A percentile compares a stretch with the other conserved stretches of the same genome.
Conservation (phyloP, 257 asterid genomes). For the Striga asiatica region DNA sequence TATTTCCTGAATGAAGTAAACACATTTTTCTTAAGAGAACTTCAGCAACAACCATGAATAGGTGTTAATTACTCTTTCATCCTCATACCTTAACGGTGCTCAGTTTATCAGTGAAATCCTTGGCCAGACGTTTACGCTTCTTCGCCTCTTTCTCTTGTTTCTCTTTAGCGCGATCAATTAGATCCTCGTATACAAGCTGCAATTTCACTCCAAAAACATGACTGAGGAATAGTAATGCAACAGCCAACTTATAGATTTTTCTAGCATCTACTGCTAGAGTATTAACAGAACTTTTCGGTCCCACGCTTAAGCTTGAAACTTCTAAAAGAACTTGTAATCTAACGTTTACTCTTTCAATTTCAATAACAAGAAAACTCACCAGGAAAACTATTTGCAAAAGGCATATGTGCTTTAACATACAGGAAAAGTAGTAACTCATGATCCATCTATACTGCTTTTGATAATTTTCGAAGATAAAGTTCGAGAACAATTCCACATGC, state of each 20-base stretch:
- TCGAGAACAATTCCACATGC: not conserved
- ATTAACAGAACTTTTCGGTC: too few relatives aligned
- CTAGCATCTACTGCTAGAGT: too few relatives aligned
- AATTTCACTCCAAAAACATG: slow-evolving; percentile 19
- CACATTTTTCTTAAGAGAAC: not conserved
- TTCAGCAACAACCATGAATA: not conserved
- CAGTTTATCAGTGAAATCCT: slow-evolving; percentile 71
- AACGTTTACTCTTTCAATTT: too few relatives aligned
- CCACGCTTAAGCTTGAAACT: too few relatives aligned
- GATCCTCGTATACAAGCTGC: slow-evolving; percentile 81
- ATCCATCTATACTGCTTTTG: too few relatives aligned
- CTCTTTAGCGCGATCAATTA: slow-evolving; percentile 87
- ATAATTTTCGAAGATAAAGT: too few relatives aligned
- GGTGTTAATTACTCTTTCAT: not conserved
- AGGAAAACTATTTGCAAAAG: too few relatives aligned
- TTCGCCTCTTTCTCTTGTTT: slow-evolving; percentile 93
- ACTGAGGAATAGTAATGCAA: slow-evolving; percentile 3
- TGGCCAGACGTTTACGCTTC: slow-evolving; percentile 79
- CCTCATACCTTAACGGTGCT: slow-evolving; percentile 55
- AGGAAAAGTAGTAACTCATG: too few relatives aligned
- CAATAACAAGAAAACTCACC: too few relatives aligned
- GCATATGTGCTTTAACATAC: too few relatives aligned
- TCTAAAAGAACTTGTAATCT: too few relatives aligned
- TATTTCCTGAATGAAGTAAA: slow-evolving; percentile 44
- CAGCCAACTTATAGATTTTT: too few relatives aligned